phyloP scores from a whole-genome alignment of 306 rosid genomes.

The Inga leiocalycina region DNA sequence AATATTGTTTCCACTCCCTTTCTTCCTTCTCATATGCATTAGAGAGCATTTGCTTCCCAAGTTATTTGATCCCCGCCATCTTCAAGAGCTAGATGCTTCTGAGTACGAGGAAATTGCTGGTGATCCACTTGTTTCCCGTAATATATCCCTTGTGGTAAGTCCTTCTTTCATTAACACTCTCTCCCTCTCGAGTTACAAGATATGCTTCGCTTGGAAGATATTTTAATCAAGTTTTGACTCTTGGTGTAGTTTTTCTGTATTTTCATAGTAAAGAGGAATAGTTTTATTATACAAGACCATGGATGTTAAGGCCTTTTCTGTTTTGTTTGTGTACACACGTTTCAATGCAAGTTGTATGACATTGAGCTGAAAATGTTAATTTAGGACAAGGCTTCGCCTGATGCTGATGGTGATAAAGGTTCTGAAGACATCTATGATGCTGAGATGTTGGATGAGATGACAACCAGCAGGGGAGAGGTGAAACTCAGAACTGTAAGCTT shows the following conservation, averaged over 20 bases:
- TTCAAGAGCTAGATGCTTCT: constrained; percentile 89
- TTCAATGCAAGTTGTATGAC: constrained; percentile 16
- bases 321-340: neutral
- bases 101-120: constrained; percentile 83
- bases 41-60: constrained; percentile 81
- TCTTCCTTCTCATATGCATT: constrained; percentile 77
- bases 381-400: constrained; percentile 60
- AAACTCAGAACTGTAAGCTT: constrained; percentile 67
- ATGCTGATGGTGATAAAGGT: constrained; percentile 33
- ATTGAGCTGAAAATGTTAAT: constrained; percentile 20
- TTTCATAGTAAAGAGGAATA: neutral
- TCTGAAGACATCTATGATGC: constrained; percentile 62
- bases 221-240: neutral
- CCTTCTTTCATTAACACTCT: neutral
- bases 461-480: constrained; percentile 84
- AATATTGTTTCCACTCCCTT: constrained; percentile 83
- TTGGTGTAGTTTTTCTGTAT: neutral
- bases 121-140: constrained; percentile 32
- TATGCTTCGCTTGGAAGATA: neutral
- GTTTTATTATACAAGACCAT: neutral
- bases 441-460: constrained; percentile 84
- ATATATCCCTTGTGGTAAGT: constrained; percentile 30
- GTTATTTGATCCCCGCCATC: constrained; percentile 53
- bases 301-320: neutral
- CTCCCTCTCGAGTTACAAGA: neutral